phyloP scores from a whole-genome alignment of 176 grass and related monocot genomes.

The Thinopyrum elongatum region DNA sequence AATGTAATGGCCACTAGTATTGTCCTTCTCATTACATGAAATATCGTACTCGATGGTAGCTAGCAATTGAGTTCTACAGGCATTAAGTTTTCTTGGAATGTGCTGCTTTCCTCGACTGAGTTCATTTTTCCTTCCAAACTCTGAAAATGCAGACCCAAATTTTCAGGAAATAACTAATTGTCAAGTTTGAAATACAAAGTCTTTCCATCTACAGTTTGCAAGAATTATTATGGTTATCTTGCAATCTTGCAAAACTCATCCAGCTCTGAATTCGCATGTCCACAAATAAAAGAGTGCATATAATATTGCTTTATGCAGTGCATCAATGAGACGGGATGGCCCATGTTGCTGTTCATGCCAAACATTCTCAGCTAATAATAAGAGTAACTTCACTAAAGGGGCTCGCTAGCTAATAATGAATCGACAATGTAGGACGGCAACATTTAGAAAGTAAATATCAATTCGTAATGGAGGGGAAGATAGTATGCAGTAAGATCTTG shows the following conservation, averaged over 20 bases:
- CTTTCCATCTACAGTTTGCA: background rate
- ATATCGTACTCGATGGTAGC: background rate
- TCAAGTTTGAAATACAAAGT: background rate
- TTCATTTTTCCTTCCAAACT: background rate
- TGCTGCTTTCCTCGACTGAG: background rate
- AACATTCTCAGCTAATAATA: background rate
- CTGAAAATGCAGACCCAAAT: background rate
- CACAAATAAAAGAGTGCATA: no score
- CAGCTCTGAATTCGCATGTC: no score
- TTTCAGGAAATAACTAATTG: background rate
- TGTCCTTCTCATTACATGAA: background rate
- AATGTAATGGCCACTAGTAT: background rate
- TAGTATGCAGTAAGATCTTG: background rate
- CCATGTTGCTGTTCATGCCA: background rate
- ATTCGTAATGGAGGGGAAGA: background rate
- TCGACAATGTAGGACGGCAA: no score
- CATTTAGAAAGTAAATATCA: background rate
- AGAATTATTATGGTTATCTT: no score
- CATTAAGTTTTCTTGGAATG: conserved; percentile 7
- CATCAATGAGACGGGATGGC: background rate
- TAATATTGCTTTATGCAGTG: no score
- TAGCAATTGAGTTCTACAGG: background rate
- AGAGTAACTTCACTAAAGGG: background rate
- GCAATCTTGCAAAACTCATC: background rate
- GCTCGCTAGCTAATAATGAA: no score